Evolutionary conservation across 1,139 yeast species (phyloP), one percentile per base, ranked within the genome.

Genomic region (Geotrichum restrictum): DNA sequence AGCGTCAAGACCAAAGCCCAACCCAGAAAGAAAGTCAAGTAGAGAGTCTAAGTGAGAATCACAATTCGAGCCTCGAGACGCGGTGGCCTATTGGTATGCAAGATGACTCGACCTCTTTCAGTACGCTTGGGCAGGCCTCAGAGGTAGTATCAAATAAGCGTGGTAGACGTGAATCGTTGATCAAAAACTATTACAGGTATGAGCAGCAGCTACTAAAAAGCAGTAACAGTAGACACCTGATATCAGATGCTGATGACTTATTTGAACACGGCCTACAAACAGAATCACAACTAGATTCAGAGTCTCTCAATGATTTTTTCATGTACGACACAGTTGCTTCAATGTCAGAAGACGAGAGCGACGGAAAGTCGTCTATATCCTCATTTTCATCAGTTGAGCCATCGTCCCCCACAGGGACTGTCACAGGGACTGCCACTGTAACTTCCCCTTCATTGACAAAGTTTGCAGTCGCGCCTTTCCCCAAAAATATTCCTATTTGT

Each of bases 51-150:
- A n/a, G n/a, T n/a, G n/a, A n/a, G n/a, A n/a, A n/a, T n/a, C n/a
- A n/a, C n/a, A 24, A 24, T 24, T 24, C 29, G 22, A 3, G 11
- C 19, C 21, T 6, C 21, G 21, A 8, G 39, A 21, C 37, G 6
- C 51, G 65, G 33, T 62, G 66, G 66, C 66, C 66, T 24, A 62
- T 62, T n/a, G 60, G 62, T 39, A 55, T 55, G 33, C 61, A 58
- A 42, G 66, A 62, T 44, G 61, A 60, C 14, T 62, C 65, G 13
- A 59, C 66, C 0, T 51, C 61, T 14, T 62, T 62, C 46, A 40
- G 44, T 31, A 24, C 33, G 18, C 44, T 40, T 19, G 33, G 32
- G 7, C 44, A 24, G 8, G 44, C 44, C 8, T 3, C 44, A 10
- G 44, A 6, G n/a, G 6, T 16, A 21, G 7, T 31, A 13, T 3